These are phyloP conservation scores for Clonostachys rosea DNA, from an alignment of 2,329 filamentous ascomycete genomes.

Conservation along the genomic window DNA sequence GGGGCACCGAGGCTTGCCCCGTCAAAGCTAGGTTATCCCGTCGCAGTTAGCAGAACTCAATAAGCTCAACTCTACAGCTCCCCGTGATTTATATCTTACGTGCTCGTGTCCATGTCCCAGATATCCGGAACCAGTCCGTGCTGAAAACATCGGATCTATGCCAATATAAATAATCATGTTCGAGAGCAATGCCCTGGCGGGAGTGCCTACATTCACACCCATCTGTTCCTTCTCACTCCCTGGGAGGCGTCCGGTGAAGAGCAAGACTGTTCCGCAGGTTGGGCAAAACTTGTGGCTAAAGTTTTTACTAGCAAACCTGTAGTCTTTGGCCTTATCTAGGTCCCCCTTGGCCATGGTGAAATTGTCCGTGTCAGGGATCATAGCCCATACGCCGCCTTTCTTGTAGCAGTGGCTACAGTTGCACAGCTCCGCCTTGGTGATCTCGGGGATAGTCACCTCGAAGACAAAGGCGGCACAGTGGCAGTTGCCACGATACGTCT, in stretches of 20 bases:
- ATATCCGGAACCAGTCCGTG: no score
- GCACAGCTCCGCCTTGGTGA: conserved; percentile 51
- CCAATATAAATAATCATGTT: no score
- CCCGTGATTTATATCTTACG: no score
- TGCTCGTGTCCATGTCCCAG: no score
- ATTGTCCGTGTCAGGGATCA: conserved; percentile 14
- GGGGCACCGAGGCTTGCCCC: conserved; percentile 20
- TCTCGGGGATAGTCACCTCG: conserved; percentile 47
- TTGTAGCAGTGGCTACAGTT: conserved; percentile 63
- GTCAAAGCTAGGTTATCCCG: conserved; percentile 11
- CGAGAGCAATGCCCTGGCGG: no score
- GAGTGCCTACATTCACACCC: no score
- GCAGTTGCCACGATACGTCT: conserved; percentile 52
- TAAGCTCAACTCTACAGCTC: no score
- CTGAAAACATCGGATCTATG: no score
- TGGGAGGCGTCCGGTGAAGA: no score
- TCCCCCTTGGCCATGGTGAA: conserved; percentile 41
- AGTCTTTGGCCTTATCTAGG: conserved; percentile 30
- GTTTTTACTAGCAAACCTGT: conserved; percentile 32
- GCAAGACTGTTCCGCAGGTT: no score
- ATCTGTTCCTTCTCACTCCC: no score
- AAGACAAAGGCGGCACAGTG: conserved; percentile 52
- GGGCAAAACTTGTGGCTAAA: conserved; percentile 32
- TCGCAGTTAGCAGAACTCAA: no score
- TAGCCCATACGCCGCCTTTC: conserved; percentile 31